Evolutionary conservation across 2,329 filamentous ascomycete genomes (phyloP), one percentile per base, ranked within the genome.

Genomic region (Tolypocladium sp.): DNA sequence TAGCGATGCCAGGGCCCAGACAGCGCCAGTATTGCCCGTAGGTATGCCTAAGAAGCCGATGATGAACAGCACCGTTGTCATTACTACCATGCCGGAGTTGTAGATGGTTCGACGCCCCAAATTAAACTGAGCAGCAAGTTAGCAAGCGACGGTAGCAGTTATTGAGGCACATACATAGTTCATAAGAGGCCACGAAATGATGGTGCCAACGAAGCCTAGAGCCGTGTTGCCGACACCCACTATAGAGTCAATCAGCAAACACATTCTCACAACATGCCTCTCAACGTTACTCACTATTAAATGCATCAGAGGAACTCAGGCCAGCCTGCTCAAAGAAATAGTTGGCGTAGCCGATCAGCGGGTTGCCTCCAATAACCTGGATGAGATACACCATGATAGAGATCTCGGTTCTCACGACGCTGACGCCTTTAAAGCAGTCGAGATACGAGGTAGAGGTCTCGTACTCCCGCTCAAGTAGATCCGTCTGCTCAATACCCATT

Each of bases 341-440:
- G 42, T 65, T 87, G 1, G 82, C 84, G 63, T 86, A 89, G 59
- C 82, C 82, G 55, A 85, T 83, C 62, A 88, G 81, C 17, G 85
- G 83, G 62, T 85, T 84, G 30, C 86, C 85, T 57, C 80, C 83
- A 2, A 88, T 73, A 25, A 86, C 85, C 66, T 89, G 86, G 3
- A 85, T 85, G 4, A 82, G 79, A 75, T 86, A 88, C 8, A 85
- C 83, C 68, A 86, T 85, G 61, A 77, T 75, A 4, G 80, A 77
- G 40, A 84, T 82, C 65, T 83, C 81, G 0, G 81, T 83, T 25
- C 81, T 77, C n/a, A 79, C 74, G 22, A 76, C 66, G 60, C 81
- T 80, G 44, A 74, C 71, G 1, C 77, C 78, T 51, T 70, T 76
- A 64, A 84, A 77, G 55, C 80, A 82, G 60, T 83, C 80, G 30